Conservation (phyloP, 306 rosid genomes). For the Lotus japonicus region DNA sequence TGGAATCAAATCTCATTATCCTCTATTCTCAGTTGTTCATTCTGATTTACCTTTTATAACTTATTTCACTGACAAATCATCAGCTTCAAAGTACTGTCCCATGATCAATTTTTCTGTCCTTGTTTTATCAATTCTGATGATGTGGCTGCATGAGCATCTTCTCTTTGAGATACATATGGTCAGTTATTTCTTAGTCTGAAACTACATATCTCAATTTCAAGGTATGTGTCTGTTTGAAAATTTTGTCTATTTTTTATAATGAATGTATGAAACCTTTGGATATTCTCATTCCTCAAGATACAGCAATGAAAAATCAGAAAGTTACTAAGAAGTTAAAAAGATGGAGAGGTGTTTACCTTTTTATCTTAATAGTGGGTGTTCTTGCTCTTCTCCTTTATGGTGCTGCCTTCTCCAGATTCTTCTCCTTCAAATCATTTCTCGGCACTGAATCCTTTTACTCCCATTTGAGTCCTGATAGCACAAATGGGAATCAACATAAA, state of each 20-base stretch:
- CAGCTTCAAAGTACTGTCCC: neutral
- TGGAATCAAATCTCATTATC: constrained; percentile 25
- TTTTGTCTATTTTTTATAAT: neutral
- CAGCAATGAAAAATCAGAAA: constrained; percentile 37
- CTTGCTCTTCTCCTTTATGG: constrained; percentile 43
- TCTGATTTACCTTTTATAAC: constrained; percentile 8
- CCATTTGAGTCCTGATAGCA: constrained; percentile 13
- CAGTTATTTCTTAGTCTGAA: constrained; percentile 28
- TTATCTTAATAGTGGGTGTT: constrained; percentile 32
- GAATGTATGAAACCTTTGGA: constrained; percentile 10
- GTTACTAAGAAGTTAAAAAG: constrained; percentile 26
- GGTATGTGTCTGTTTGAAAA: neutral
- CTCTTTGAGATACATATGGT: constrained; percentile 24
- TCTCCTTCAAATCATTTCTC: constrained; percentile 39
- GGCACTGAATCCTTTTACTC: constrained; percentile 33
- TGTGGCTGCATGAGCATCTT: constrained; percentile 29
- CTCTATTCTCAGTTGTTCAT: neutral
- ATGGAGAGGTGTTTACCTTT: constrained; percentile 42
- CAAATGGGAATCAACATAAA: constrained; percentile 16
- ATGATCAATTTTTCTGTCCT: constrained; percentile 26
- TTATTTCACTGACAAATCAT: neutral
- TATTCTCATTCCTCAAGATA: constrained; percentile 15
- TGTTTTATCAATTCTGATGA: constrained; percentile 20
- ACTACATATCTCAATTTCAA: neutral
- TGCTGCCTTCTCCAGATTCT: constrained; percentile 35